Percentiles rank a stretch among this genome's conserved stretches.
Conservation (phyloP, 108 stramenopile species). For the Skeletonema tropicum region DNA sequence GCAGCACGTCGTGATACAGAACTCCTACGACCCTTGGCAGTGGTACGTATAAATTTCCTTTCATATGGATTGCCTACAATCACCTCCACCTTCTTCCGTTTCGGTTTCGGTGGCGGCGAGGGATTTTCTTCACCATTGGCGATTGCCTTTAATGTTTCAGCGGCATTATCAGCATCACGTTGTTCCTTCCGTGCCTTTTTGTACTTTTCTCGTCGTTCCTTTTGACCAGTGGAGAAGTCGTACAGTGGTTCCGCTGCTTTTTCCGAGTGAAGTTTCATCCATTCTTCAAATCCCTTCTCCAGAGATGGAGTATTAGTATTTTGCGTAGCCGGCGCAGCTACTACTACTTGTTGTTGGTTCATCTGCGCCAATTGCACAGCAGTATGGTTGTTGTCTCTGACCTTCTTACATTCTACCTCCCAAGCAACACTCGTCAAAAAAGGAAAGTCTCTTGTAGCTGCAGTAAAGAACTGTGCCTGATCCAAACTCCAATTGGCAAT, state of each 20-base stretch:
- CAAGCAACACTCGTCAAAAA: background rate
- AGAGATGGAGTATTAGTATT: too few relatives aligned
- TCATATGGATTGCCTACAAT: background rate
- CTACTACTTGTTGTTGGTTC: too few relatives aligned
- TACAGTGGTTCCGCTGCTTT: too few relatives aligned
- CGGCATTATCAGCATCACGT: constrained; percentile 1
- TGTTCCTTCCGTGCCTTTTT: background rate
- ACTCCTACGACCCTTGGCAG: constrained; percentile 1
- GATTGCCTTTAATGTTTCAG: background rate
- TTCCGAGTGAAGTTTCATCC: too few relatives aligned
- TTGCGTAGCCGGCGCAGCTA: too few relatives aligned
- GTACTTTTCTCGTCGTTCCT: background rate
- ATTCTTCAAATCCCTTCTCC: too few relatives aligned
- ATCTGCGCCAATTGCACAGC: background rate
- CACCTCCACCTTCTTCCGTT: background rate
- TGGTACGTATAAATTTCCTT: constrained; percentile 2
- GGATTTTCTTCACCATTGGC: constrained; percentile 1
- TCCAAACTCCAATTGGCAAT: background rate
- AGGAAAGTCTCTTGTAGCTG: background rate
- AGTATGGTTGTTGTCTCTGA: background rate
- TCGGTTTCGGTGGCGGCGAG: constrained; percentile 1
- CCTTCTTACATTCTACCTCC: constrained; percentile 1
- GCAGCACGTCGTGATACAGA: background rate
- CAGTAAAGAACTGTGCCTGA: background rate
- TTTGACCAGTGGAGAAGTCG: background rate